Evolutionary conservation across 2,329 filamentous ascomycete species (phyloP).

Genomic region (Botryotinia calthae): DNA sequence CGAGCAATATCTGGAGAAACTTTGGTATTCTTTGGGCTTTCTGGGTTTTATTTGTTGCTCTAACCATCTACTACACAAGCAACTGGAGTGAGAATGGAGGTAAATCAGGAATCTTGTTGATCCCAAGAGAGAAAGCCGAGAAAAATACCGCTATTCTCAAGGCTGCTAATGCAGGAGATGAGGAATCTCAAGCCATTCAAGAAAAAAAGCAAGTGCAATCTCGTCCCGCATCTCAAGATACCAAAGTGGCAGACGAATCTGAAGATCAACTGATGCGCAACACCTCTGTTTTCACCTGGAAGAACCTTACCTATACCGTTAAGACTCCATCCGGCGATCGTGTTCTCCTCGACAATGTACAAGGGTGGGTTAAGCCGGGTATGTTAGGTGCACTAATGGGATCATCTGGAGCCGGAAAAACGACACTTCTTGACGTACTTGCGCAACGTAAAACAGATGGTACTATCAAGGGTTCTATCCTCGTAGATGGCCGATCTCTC

Average conservation of each 20-base stretch:
- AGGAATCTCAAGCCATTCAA: conserved; percentile 44
- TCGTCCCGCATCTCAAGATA: conserved; percentile 26
- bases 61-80: conserved; percentile 58
- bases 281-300: conserved; percentile 71
- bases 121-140: conserved; percentile 58
- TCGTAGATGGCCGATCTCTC: conserved; percentile 60
- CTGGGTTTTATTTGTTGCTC: conserved; percentile 57
- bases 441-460: conserved; percentile 86
- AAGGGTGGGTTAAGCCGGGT: conserved; percentile 61
- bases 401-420: conserved; percentile 74
- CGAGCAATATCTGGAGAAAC: conserved; percentile 56
- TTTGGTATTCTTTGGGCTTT: conserved; percentile 61
- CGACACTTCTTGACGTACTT: conserved; percentile 81
- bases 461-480: conserved; percentile 80
- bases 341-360: conserved; percentile 64
- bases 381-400: conserved; percentile 63
- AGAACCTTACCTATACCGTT: conserved; percentile 66
- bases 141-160: conserved; percentile 39
- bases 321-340: conserved; percentile 60
- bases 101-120: conserved; percentile 53
- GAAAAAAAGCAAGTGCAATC: conserved; percentile 22
- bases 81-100: conserved; percentile 55
- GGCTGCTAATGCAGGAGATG: conserved; percentile 42
- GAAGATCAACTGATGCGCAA: conserved; percentile 55
- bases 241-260: conserved; percentile 38